Evolutionary conservation across 176 grass and related monocot genomes (phyloP).

Genomic region (Hordeum marinum): DNA sequence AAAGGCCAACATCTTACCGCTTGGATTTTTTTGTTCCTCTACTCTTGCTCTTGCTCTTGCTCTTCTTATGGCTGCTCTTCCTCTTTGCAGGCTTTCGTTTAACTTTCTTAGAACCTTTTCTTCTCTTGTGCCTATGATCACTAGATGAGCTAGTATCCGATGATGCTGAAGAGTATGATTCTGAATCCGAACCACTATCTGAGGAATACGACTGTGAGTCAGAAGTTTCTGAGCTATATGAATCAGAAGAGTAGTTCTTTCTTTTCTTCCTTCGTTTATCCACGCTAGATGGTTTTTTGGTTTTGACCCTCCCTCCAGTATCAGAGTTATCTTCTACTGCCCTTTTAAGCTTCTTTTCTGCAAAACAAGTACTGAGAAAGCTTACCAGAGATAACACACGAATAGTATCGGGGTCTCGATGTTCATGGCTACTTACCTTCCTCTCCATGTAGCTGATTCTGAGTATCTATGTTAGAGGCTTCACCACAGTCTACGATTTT

Average conservation of each 20-base stretch:
- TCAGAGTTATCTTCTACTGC: conserved; percentile 26
- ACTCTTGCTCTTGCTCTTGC: conserved; percentile 39
- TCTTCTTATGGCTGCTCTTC: conserved; percentile 44
- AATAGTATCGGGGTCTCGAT: background rate
- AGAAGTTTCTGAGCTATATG: conserved; percentile 71
- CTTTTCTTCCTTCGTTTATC: conserved; percentile 59
- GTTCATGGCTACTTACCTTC: conserved; percentile 43
- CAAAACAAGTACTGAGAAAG: conserved; percentile 18
- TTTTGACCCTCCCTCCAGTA: conserved; percentile 30
- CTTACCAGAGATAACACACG: conserved; percentile 3
- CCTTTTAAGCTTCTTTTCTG: conserved; percentile 54
- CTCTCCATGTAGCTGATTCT: conserved; percentile 31
- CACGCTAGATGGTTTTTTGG: conserved; percentile 21
- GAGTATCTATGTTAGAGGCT: conserved; percentile 32
- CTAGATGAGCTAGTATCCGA: conserved; percentile 70
- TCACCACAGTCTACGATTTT: conserved; percentile 81
- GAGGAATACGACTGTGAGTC: conserved; percentile 59
- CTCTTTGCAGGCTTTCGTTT: conserved; percentile 43
- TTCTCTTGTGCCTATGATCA: conserved; percentile 64
- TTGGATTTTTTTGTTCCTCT: conserved; percentile 48
- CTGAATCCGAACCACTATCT: conserved; percentile 56
- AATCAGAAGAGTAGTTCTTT: conserved; percentile 67
- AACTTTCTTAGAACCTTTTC: conserved; percentile 60
- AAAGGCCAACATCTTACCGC: conserved; percentile 33
- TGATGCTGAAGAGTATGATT: conserved; percentile 63